Base-by-base conservation (phyloP, 148 eudicot genomes). In the Dianthus caryophyllus region DNA sequence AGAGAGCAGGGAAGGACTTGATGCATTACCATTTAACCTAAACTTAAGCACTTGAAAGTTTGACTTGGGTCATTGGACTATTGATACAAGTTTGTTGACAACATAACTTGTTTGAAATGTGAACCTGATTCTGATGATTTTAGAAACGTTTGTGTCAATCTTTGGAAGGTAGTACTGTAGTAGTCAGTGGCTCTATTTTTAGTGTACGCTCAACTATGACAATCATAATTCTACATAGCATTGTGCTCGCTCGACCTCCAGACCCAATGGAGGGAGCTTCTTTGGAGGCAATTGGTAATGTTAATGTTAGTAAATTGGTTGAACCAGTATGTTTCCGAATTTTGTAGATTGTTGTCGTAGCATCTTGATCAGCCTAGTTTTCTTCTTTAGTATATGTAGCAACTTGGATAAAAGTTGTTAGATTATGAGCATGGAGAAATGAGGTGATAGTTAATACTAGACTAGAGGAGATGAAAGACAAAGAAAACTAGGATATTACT, bases 361-460 rank as follows among this genome's bases (percentile, higher is more conserved):
- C 47, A 43, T 71, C 71, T 22, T 55, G 69, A 33, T 70, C 31
- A 10, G 47, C 27, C 25, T 36, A 44, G 38, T 50, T 25, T 26
- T 18, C 13, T 39, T 55, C 25, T 44, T 31, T 29, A 5, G 21
- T 68, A 6, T 46, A 26, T 38, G 26, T 36, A 4, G 43, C 38
- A 15, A 30, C 71, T 60, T 21, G 65, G n/a, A n/a, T n/a, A n/a
- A n/a, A n/a, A n/a, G n/a, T n/a, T n/a, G n/a, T n/a, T n/a, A n/a
- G n/a, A n/a, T n/a, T n/a, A n/a, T n/a, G n/a, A n/a, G n/a, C n/a
- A n/a, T n/a, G n/a, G n/a, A n/a, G n/a, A n/a, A n/a, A n/a, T n/a
- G n/a, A n/a, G n/a, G n/a, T n/a, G n/a, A n/a, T n/a, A n/a, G n/a
- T n/a, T n/a, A n/a, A n/a, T n/a, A n/a, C n/a, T n/a, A n/a, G n/a